Base-by-base conservation (phyloP, 2,329 filamentous ascomycete species). In the Pseudophaeomoniella oleicola region DNA sequence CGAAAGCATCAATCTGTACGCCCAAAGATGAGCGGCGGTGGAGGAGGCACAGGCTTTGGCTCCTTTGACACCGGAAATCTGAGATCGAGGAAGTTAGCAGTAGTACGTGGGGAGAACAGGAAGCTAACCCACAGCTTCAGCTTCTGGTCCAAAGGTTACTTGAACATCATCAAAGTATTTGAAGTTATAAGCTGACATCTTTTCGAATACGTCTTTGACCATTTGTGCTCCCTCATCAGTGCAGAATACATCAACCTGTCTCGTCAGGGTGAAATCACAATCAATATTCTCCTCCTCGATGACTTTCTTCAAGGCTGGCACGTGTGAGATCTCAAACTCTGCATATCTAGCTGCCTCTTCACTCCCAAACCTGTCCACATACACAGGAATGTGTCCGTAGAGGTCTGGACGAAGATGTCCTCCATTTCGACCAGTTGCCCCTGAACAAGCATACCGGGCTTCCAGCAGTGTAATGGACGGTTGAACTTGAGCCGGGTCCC, bases 371-470 rank as follows among this genome's bases (percentile, higher is more conserved):
- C 53, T 46, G 3, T 46, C 41, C 6, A 51, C 51, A 17, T 55
- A 46, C 5, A 40, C 54, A 4, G 51, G 44, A 4, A 60, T 54
- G 14, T 53, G 52, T 18, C 52, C 53, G 41, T 63, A 64, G 5
- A 59, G 35, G 41, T 62, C 59, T 3, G 63, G 62, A 32, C 58
- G 55, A 18, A 65, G 35, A 42, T 66, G 62, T 1, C 62, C 62
- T 12, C 63, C 63, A 44, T 65, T 64, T 15, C 60, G 54, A 5
- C 57, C 61, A 16, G 59, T 64, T 2, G 63, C 63, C 3, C 62
- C 62, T 12, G 58, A 64, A 38, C 60, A 63, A 1, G 51, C 53
- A 36, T 55, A 47, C 14, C 60, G 46, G 2, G 58, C 59, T 39
- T 64, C 61, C 0, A 64, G 44, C 17, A 64, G 53, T 1, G 55